phyloP scores from a whole-genome alignment of 108 stramenopile genomes.

The Skeletonema tropicum region DNA sequence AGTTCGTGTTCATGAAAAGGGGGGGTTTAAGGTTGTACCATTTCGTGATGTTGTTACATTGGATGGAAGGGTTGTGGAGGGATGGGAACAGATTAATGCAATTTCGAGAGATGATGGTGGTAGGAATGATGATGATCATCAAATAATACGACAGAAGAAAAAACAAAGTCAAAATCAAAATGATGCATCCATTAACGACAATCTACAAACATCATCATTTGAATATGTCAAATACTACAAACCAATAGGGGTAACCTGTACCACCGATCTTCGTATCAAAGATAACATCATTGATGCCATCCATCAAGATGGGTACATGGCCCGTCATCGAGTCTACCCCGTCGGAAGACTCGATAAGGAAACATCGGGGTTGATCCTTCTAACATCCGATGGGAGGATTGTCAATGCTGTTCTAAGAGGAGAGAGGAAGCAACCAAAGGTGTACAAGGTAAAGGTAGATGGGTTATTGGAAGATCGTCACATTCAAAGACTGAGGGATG shows the following conservation, averaged over 20 bases:
- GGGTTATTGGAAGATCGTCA: slow-evolving; percentile 42
- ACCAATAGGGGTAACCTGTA: slow-evolving; percentile 76
- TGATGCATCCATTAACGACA: neutral
- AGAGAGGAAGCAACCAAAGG: slow-evolving; percentile 61
- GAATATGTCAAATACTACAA: slow-evolving; percentile 84
- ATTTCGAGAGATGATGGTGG: too few species aligned
- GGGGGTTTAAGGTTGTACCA: slow-evolving; percentile 54
- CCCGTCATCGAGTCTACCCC: slow-evolving; percentile 72
- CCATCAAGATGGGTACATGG: slow-evolving; percentile 39
- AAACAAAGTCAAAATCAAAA: neutral
- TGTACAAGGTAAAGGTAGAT: slow-evolving; percentile 65
- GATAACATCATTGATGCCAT: slow-evolving; percentile 70
- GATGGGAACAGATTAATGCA: slow-evolving; percentile 76
- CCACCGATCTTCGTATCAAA: slow-evolving; percentile 64
- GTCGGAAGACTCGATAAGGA: slow-evolving; percentile 86
- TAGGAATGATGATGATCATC: too few species aligned
- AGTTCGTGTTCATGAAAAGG: slow-evolving; percentile 25
- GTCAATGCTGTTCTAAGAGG: slow-evolving; percentile 68
- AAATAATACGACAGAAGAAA: too few species aligned
- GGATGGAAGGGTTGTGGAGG: slow-evolving; percentile 61
- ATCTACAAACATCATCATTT: slow-evolving; percentile 25
- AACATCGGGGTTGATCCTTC: slow-evolving; percentile 68
- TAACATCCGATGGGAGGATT: slow-evolving; percentile 82
- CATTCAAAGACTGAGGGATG: slow-evolving; percentile 44
- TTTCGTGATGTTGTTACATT: slow-evolving; percentile 59